Base-by-base conservation (phyloP, 2,329 filamentous ascomycete genomes). In the Claviceps citrina region DNA sequence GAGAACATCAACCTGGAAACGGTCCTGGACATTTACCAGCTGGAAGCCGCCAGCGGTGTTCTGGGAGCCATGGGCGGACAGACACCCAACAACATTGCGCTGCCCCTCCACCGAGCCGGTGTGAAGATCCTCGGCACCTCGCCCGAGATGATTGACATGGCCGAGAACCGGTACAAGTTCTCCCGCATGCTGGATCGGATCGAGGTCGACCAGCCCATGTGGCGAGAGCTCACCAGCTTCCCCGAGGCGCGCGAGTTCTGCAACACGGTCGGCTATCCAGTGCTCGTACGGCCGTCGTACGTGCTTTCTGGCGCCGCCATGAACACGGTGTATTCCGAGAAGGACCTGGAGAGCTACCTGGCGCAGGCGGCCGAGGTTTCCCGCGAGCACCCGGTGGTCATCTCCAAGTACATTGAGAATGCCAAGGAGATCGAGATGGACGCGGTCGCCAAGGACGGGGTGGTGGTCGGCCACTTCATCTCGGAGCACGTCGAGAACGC, bases 371-470 rank as follows among this genome's bases (percentile, higher is more conserved):
- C 76, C 6, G 87, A 93, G 48, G 91, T 98, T 35, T 96, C 91
- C 5, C 78, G 84, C 46, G 89, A 96, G 46, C 84, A 96, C 59
- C 91, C 91, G 1, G 91, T 98, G 9, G 91, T 98, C 45, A 96
- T 98, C 55, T 96, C 89, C 45, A 98, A 98, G 67, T 98, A 96
- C 65, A 96, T 98, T 49, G 91, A 98, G 68, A 91, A 93, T 50
- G 91, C 91, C 48, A 96, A 98, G 70, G 91, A 98, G 61, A 96
- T 98, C 47, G 91, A 98, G 63, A 96, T 98, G 91, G 91, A 98
- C 53, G 91, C 91, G 31, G 91, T 98, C 33, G 91, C 89, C 40
- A 81, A 79, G 52, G 81, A 93, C 50, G 91, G 91, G 55, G 79
- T 74, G 40, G 82, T 96, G 63, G 76, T 95, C 43, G 86, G 89